Percentiles rank a stretch among this genome's conserved stretches.
These are phyloP conservation scores for Furcasterigmium furcatum DNA, from an alignment of 2,329 filamentous ascomycete genomes.

Conservation along the genomic window DNA sequence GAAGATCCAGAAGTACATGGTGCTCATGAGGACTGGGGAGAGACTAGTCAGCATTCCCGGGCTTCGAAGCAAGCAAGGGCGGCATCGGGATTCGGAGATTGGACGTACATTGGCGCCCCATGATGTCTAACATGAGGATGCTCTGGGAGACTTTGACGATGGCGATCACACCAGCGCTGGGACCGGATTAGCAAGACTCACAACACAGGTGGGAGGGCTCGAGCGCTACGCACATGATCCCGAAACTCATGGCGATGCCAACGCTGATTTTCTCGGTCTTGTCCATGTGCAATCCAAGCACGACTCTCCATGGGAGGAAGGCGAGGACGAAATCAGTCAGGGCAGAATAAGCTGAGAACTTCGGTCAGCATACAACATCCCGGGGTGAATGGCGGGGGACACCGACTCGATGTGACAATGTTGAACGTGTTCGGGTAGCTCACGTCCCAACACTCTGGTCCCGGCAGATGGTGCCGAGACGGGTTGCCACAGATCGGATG, in stretches of 20 bases:
- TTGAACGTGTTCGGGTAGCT: conserved; percentile 7
- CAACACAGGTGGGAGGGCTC: not conserved
- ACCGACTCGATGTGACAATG: conserved; percentile 9
- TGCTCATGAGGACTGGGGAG: not conserved
- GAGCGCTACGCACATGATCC: conserved; percentile 12
- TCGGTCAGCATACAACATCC: not conserved
- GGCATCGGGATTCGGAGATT: not conserved
- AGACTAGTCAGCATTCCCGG: not conserved
- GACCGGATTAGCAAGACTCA: not conserved
- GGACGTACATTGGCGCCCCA: conserved; percentile 11
- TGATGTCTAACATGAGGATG: conserved; percentile 9
- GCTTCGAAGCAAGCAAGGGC: not conserved
- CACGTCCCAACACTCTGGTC: too few relatives aligned
- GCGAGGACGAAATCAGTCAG: conserved; percentile 22
- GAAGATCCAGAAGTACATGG: conserved; percentile 11
- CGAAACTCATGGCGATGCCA: conserved; percentile 18
- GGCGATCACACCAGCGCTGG: not conserved
- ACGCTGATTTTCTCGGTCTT: conserved; percentile 22
- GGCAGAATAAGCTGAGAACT: conserved; percentile 14
- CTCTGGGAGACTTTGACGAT: conserved; percentile 17
- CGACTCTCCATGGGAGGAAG: conserved; percentile 23
- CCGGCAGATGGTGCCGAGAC: conserved; percentile 16
- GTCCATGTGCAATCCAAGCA: conserved; percentile 22
- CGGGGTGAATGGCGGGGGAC: not conserved
- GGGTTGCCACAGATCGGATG: conserved; percentile 20